These are phyloP conservation scores for Backusella tuberculispora DNA, from an alignment of 192 early-diverging fungal species.

Conservation along the genomic window DNA sequence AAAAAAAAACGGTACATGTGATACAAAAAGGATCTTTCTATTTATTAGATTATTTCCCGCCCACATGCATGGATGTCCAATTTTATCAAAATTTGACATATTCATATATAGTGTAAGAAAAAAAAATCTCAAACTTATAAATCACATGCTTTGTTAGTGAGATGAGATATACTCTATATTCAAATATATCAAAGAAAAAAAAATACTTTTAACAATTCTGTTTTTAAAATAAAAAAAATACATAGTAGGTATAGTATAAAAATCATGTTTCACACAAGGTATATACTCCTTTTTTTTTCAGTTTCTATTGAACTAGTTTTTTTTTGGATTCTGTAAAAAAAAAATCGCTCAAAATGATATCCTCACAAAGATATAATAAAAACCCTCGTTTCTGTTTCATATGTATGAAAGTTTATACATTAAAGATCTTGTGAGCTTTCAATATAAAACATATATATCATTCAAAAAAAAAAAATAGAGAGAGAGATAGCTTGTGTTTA, in stretches of 20 bases:
- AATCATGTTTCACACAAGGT: too few species aligned
- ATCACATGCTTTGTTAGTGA: slow-evolving; percentile 3
- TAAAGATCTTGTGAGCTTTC: too few species aligned
- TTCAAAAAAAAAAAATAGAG: too few species aligned
- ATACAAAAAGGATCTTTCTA: not conserved
- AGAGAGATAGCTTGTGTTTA: too few species aligned
- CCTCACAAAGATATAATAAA: not conserved
- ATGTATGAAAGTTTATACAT: too few species aligned
- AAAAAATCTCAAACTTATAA: not conserved
- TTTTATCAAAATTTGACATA: slow-evolving; percentile 10
- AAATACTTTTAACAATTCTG: not conserved
- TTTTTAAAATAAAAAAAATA: too few species aligned
- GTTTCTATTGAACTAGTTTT: not conserved
- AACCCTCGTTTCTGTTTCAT: too few species aligned
- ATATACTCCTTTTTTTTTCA: not conserved
- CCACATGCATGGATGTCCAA: not conserved
- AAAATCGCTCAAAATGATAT: not conserved
- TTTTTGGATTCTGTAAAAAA: not conserved
- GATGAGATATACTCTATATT: too few species aligned
- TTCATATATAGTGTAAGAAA: not conserved
- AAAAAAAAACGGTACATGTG: too few species aligned
- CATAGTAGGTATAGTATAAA: too few species aligned
- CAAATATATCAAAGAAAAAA: too few species aligned
- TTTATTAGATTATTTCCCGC: not conserved
- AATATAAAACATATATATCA: too few species aligned